A percentile compares a stretch with the other conserved stretches of the same genome.
Evolutionary conservation across 2,329 filamentous ascomycete genomes (phyloP).

Genomic region (Claviceps pazoutovae): DNA sequence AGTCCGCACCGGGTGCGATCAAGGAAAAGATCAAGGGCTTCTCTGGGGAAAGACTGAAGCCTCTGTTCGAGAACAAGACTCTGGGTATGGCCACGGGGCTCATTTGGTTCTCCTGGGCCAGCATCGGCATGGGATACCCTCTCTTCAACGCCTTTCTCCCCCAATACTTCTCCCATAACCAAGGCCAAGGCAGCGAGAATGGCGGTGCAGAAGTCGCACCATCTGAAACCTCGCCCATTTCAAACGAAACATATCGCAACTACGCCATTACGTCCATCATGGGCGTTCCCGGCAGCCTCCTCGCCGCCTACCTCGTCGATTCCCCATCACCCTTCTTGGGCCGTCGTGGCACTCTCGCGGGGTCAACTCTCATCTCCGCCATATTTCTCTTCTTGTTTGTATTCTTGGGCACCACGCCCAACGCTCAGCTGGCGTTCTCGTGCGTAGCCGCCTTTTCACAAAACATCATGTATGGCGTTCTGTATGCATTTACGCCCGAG

Average conservation of each 20-base stretch:
- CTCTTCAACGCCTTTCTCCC: slow-evolving; percentile 87
- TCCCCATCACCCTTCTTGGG: slow-evolving; percentile 47
- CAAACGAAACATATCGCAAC: slow-evolving; percentile 54
- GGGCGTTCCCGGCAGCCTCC: slow-evolving; percentile 62
- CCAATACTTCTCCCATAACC: slow-evolving; percentile 56
- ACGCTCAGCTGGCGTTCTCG: slow-evolving; percentile 48
- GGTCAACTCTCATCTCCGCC: slow-evolving; percentile 52
- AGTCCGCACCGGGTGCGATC: slow-evolving; percentile 27
- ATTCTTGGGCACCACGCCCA: slow-evolving; percentile 39
- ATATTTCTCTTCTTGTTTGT: slow-evolving; percentile 57
- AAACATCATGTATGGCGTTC: slow-evolving; percentile 64
- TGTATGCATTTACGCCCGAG: slow-evolving; percentile 67
- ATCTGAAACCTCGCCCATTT: slow-evolving; percentile 23
- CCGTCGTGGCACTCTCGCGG: slow-evolving; percentile 58
- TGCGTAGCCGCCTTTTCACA: slow-evolving; percentile 58
- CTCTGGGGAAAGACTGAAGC: slow-evolving; percentile 50
- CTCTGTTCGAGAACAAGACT: slow-evolving; percentile 45
- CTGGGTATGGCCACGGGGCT: slow-evolving; percentile 37
- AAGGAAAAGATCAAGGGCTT: slow-evolving; percentile 50
- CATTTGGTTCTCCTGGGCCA: slow-evolving; percentile 70
- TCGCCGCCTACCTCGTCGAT: slow-evolving; percentile 61
- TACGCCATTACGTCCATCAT: slow-evolving; percentile 68
- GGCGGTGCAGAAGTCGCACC: slow-evolving; percentile 9
- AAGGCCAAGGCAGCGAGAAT: slow-evolving; percentile 27
- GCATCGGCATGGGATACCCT: slow-evolving; percentile 75